Evolutionary conservation across 306 rosid species (phyloP), one percentile per base, ranked within the genome.

Genomic region (Prunus davidiana): DNA sequence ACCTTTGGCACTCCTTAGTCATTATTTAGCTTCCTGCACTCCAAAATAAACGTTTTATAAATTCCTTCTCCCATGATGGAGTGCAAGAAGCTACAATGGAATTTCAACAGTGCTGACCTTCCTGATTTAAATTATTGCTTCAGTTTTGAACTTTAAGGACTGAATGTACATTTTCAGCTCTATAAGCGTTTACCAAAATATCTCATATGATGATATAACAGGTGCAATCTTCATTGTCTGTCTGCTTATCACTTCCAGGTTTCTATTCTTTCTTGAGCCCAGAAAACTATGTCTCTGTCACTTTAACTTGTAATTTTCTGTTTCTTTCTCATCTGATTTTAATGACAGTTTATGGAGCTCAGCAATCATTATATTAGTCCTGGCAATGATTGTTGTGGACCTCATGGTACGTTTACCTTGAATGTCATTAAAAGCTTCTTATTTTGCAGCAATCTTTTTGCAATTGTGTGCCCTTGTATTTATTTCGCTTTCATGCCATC

Each of bases 171-270:
- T n/a, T 58, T 47, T 67, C 27, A 56, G 51, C 46, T 58, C 15
- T 49, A 28, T 30, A 30, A 46, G 38, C 14, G 19, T 10, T 56
- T 11, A 67, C 66, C 57, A 58, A 65, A 83, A 69, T 74, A 49
- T 79, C 79, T 76, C 54, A 24, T 76, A 38, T 56, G 80, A 57
- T 76, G 60, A 63, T 72, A 60, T 79, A 47, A 81, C 97, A 95
- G 98, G 93, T 82, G 93, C 97, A 60, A 88, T 95, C 85, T 95
- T 95, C 81, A 79, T 92, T 77, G 97, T 92, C 76, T 95, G 96
- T 82, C 82, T 88, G 79, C 83, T 90, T 75, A 83, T 92, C 78
- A 92, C 98, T 60, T 89, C 90, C 84, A 90, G 98, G 98, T 95
- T 77, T 77, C 72, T 64, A 70, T 86, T 79, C 69, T 78, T 49